Evolutionary conservation across 2,329 filamentous ascomycete genomes (phyloP), one percentile per base, ranked within the genome.

Genomic region (Fusarium sp.): DNA sequence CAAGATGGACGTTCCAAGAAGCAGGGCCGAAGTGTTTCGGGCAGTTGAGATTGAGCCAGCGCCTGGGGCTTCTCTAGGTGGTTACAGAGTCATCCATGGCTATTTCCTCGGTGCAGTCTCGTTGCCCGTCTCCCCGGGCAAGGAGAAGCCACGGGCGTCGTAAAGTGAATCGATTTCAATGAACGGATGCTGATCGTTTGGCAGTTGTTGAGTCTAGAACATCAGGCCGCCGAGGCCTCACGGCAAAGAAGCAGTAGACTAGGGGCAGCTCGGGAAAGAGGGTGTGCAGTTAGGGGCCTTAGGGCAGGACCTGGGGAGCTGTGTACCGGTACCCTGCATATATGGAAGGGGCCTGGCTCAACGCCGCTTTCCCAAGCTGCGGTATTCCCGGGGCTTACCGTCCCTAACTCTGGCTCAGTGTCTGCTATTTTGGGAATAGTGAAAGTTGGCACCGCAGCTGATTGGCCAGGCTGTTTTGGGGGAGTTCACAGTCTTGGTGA

Each of bases 191-290:
- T 65, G 50, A 48, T 60, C 39, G 47, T 62, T 57, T 46, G 43
- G 30, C 50, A 37, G 61, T 60, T 41, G 56, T 54, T 46, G 66
- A 72, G 71, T 73, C 72, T 67, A 69, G 72, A 73, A 74, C 71
- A 28, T 44, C 40, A 43, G 44, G 60, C 44, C 50, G 27, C 23
- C 27, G 48, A 57, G 41, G 51, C 54, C 30, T 67, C 60, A 47
- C 55, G 63, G 58, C 60, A 61, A 59, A 60, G 48, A 56, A 47
- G 44, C 31, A 56, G 58, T 13, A 40, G 56, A 43, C 55, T 54
- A 41, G 53, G 52, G 51, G 58, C 59, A 46, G 31, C 15, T 46
- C 15, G 39, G 43, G 62, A 16, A 47, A 53, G 47, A 56, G 56
- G 55, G 59, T 46, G 65, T 62, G 59, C 48, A 52, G 34, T 53